Percentiles rank a stretch among this genome's conserved stretches.
Conservation (phyloP, 2,329 filamentous ascomycete species). For the Claviceps humidiphila region DNA sequence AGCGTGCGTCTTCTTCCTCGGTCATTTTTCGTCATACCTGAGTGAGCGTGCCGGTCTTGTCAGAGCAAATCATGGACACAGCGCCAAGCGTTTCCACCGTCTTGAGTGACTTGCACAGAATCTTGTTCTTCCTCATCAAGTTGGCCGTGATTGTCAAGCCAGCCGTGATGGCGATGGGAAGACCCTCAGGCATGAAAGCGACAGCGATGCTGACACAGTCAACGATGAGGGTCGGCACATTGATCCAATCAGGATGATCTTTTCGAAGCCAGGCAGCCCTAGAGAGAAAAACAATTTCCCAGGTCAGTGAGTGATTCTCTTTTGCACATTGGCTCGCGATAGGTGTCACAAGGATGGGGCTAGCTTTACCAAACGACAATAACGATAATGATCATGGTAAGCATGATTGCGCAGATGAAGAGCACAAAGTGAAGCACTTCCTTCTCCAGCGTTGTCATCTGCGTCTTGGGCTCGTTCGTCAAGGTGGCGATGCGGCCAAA, state of each 20-base stretch:
- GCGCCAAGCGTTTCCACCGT: conserved; percentile 65
- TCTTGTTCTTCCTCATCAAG: conserved; percentile 63
- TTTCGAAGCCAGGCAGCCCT: conserved; percentile 59
- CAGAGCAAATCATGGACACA: conserved; percentile 61
- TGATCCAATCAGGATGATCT: conserved; percentile 56
- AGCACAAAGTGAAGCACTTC: conserved; percentile 62
- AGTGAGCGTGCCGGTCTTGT: conserved; percentile 63
- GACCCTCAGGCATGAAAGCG: conserved; percentile 63
- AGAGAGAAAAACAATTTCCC: neutral
- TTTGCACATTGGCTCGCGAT: neutral
- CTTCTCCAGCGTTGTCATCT: conserved; percentile 55
- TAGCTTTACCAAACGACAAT: conserved; percentile 47
- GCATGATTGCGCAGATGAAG: conserved; percentile 56
- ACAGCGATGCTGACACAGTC: conserved; percentile 59
- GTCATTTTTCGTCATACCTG: conserved; percentile 21
- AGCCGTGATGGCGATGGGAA: conserved; percentile 56
- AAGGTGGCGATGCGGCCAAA: conserved; percentile 65
- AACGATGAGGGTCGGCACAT: conserved; percentile 58
- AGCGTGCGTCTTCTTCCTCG: neutral
- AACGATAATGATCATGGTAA: conserved; percentile 50
- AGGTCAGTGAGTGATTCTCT: neutral
- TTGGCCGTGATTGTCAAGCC: conserved; percentile 65
- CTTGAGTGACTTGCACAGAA: conserved; percentile 68
- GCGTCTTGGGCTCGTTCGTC: conserved; percentile 54
- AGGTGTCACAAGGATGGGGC: too few relatives aligned